These are phyloP conservation scores for Rhodotorula sp. DNA, from an alignment of 1,284 basidiomycete species.

Conservation along the genomic window DNA sequence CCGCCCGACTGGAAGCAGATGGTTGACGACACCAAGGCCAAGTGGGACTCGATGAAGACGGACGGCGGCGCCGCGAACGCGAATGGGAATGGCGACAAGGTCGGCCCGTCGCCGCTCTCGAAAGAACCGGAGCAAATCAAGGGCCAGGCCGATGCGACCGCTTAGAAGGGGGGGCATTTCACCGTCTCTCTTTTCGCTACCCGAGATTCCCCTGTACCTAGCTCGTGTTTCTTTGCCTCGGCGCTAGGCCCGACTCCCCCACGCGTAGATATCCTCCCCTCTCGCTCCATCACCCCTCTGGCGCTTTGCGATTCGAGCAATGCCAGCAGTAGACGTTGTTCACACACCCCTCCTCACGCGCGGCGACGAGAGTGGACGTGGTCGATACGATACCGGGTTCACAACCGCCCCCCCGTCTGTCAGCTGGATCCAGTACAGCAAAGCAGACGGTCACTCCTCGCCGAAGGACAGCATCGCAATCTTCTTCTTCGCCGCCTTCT, in stretches of 20 bases:
- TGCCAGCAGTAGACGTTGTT: neutral
- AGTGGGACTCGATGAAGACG: neutral
- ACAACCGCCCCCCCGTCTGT: too few relatives aligned
- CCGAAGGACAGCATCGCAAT: constrained; percentile 20
- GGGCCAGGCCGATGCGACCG: neutral
- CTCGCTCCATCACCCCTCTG: too few relatives aligned
- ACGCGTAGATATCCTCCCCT: too few relatives aligned
- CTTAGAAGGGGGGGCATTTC: too few relatives aligned
- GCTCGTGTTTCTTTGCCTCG: too few relatives aligned
- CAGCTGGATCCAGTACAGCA: too few relatives aligned
- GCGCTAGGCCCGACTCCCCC: too few relatives aligned
- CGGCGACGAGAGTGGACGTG: too few relatives aligned
- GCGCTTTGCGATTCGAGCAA: too few relatives aligned
- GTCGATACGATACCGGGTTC: too few relatives aligned
- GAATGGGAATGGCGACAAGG: neutral
- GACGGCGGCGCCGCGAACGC: constrained; percentile 3
- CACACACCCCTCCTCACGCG: neutral
- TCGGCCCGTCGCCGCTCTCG: too few relatives aligned
- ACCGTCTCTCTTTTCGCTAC: neutral
- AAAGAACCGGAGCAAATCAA: too few relatives aligned
- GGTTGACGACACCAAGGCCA: constrained; percentile 1
- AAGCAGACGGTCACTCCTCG: constrained; percentile 5
- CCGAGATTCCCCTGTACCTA: neutral
- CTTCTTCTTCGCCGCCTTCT: constrained; percentile 20
- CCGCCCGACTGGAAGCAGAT: constrained; percentile 25